phyloP scores from a whole-genome alignment of 164 flowering plant genomes.

The Santalum album region DNA sequence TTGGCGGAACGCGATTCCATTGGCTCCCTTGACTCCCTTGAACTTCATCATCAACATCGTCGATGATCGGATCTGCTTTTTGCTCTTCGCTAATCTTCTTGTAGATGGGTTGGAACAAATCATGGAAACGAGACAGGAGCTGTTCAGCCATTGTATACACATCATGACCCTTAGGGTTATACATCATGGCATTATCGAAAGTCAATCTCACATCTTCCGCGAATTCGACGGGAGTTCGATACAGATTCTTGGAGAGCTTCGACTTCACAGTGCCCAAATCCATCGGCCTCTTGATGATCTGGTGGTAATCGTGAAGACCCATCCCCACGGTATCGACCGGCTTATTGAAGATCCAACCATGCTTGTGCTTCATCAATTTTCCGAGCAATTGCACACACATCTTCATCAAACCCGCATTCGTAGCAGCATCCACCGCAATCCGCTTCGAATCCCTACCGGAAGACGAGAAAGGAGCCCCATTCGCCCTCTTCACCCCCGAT shows the following conservation, averaged over 20 bases:
- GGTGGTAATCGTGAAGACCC: conserved; percentile 67
- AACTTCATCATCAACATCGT: conserved; percentile 11
- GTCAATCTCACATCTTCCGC: conserved; percentile 72
- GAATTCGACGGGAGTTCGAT: conserved; percentile 47
- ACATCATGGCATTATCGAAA: conserved; percentile 64
- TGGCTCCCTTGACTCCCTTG: conserved; percentile 26
- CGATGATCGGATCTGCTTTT: too few relatives aligned
- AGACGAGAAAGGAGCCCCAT: conserved; percentile 5
- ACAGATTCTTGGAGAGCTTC: conserved; percentile 36
- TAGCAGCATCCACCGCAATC: conserved; percentile 6
- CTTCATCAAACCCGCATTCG: conserved; percentile 27
- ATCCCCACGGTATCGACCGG: conserved; percentile 66
- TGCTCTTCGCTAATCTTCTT: conserved; percentile 12
- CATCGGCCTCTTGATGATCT: conserved; percentile 71
- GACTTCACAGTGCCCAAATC: conserved; percentile 80
- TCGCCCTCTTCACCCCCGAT: conserved; percentile 38
- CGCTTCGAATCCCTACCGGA: conserved; percentile 25
- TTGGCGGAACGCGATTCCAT: background rate
- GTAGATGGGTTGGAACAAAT: conserved; percentile 16
- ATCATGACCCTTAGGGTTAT: conserved; percentile 74
- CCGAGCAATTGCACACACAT: conserved; percentile 43
- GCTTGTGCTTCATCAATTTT: conserved; percentile 65
- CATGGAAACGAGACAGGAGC: conserved; percentile 24
- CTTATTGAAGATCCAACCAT: conserved; percentile 45
- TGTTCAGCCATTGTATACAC: conserved; percentile 49